phyloP scores from a whole-genome alignment of 257 asterid species.

The Leonotis leonurus region DNA sequence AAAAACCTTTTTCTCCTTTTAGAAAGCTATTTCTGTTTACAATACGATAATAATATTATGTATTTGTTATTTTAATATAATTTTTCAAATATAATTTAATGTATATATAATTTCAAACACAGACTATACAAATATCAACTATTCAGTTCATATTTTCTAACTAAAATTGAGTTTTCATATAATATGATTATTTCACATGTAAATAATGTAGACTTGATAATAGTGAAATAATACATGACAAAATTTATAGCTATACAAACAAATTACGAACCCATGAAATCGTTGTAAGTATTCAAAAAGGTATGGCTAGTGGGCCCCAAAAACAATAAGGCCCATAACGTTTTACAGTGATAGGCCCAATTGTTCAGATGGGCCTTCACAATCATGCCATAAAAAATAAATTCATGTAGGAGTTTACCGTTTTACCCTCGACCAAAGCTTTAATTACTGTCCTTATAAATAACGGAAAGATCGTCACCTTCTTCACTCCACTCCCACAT shows the following conservation, averaged over 20 bases:
- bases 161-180: too few species aligned
- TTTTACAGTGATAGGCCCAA: slow-evolving; percentile 1
- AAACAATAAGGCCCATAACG: slow-evolving; percentile 10
- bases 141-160: too few species aligned
- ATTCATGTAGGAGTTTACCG: not conserved
- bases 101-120: too few species aligned
- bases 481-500: slow-evolving; percentile 7
- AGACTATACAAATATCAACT: too few species aligned
- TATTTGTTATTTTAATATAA: too few species aligned
- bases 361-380: slow-evolving; percentile 13
- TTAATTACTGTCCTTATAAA: slow-evolving; percentile 19
- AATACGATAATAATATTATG: too few species aligned
- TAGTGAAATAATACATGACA: not conserved
- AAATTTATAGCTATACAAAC: not conserved
- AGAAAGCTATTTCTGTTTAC: too few species aligned
- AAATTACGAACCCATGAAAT: not conserved
- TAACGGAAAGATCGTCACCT: not conserved
- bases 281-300: not conserved
- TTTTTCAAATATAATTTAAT: too few species aligned
- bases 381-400: slow-evolving; percentile 18
- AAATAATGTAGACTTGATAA: too few species aligned
- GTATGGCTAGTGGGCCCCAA: slow-evolving; percentile 20
- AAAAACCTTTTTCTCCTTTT: too few species aligned
- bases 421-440: not conserved
- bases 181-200: too few species aligned